phyloP scores from a whole-genome alignment of 2,329 filamentous ascomycete genomes.

The Calonectria henricotiae region DNA sequence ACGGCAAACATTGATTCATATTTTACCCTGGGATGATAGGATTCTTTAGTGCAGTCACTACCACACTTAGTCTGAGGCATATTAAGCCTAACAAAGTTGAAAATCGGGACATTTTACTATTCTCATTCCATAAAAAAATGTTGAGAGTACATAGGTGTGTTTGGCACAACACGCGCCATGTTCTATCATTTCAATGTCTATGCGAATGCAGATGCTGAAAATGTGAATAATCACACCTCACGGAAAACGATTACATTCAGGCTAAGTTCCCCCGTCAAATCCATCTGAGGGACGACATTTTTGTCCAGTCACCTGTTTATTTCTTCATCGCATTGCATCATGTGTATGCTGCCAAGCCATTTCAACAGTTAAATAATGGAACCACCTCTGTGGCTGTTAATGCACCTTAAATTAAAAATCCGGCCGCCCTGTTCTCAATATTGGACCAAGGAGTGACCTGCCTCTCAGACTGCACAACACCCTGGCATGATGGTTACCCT shows the following conservation, averaged over 20 bases:
- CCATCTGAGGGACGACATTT: not conserved
- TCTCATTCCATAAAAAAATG: not conserved
- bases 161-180: not conserved
- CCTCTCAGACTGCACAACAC: not conserved
- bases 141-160: too few species aligned
- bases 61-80: not conserved
- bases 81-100: not conserved
- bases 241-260: not conserved
- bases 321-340: not conserved
- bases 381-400: not conserved
- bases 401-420: not conserved
- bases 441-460: not conserved
- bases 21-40: constrained; percentile 9
- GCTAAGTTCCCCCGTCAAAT: not conserved
- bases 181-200: not conserved
- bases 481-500: not conserved
- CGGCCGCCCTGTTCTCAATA: too few species aligned
- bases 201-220: not conserved
- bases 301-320: not conserved
- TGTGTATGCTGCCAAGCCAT: not conserved
- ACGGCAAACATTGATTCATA: not conserved
- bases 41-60: not conserved
- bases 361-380: not conserved
- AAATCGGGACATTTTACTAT: not conserved
- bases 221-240: not conserved